Conservation (phyloP, 192 early-diverging fungal species). For the Backusella westeae region DNA sequence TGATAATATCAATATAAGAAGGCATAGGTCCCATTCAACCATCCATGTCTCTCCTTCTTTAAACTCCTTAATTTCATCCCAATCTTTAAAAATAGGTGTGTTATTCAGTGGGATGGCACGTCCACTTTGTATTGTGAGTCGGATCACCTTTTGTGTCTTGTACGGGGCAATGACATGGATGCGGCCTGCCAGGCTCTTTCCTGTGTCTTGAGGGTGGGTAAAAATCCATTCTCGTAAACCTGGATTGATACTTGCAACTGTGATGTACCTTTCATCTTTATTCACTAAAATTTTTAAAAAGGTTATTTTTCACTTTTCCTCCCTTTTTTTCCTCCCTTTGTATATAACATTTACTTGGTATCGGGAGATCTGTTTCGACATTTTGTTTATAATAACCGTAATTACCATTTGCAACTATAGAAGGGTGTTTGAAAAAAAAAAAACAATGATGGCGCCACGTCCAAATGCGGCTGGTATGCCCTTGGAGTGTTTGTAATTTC, state of each 20-base stretch:
- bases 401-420: not conserved
- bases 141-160: slow-evolving; percentile 30
- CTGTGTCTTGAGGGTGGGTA: slow-evolving; percentile 26
- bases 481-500: too few species aligned
- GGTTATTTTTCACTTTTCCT: not conserved
- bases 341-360: not conserved
- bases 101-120: slow-evolving; percentile 25
- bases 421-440: not conserved
- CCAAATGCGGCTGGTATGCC: too few species aligned
- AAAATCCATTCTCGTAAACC: slow-evolving; percentile 30
- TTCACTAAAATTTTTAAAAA: slow-evolving; percentile 11
- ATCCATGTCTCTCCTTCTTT: slow-evolving; percentile 23
- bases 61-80: slow-evolving; percentile 24
- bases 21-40: slow-evolving; percentile 32
- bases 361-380: not conserved
- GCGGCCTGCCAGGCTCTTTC: slow-evolving; percentile 22
- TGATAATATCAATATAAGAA: slow-evolving; percentile 38
- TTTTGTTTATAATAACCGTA: not conserved
- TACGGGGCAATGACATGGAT: slow-evolving; percentile 38
- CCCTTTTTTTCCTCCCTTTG: not conserved
- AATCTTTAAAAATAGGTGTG: slow-evolving; percentile 30
- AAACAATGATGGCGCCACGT: not conserved
- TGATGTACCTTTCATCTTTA: slow-evolving; percentile 30
- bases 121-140: slow-evolving; percentile 14
- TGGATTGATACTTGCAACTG: slow-evolving; percentile 32